Conservation (phyloP, 257 asterid genomes). For the Solanum verrucosum region DNA sequence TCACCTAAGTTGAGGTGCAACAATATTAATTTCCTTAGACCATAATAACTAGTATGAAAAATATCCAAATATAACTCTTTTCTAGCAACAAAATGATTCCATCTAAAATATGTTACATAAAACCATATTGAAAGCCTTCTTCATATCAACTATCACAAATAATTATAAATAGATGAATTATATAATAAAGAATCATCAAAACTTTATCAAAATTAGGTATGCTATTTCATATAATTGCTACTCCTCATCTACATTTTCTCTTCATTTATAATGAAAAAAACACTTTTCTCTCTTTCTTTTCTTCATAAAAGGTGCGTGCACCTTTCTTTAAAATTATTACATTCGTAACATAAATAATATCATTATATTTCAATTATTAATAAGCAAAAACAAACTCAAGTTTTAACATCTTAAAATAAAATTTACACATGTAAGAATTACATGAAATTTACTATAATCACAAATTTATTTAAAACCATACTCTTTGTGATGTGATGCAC, state of each 20-base stretch:
- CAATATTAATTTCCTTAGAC: neutral
- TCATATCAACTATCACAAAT: no score
- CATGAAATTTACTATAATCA: neutral
- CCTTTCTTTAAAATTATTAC: neutral
- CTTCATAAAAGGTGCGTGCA: neutral
- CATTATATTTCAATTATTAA: no score
- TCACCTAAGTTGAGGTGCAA: neutral
- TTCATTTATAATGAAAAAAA: neutral
- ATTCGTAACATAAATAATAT: neutral
- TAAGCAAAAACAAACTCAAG: neutral
- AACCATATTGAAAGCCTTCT: no score
- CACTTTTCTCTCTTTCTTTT: neutral
- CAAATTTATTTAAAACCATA: neutral
- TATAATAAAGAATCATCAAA: no score
- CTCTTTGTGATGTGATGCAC: neutral
- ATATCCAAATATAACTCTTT: no score
- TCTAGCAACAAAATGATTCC: no score
- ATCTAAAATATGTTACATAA: no score
- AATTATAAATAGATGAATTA: no score
- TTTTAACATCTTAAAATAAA: neutral
- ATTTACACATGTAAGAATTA: neutral
- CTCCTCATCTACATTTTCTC: neutral
- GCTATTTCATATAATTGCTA: no score
- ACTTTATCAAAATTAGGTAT: no score
- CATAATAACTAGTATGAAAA: neutral